Base-by-base conservation (phyloP, 192 early-diverging fungal genomes). In the Mortierella hygrophila region DNA sequence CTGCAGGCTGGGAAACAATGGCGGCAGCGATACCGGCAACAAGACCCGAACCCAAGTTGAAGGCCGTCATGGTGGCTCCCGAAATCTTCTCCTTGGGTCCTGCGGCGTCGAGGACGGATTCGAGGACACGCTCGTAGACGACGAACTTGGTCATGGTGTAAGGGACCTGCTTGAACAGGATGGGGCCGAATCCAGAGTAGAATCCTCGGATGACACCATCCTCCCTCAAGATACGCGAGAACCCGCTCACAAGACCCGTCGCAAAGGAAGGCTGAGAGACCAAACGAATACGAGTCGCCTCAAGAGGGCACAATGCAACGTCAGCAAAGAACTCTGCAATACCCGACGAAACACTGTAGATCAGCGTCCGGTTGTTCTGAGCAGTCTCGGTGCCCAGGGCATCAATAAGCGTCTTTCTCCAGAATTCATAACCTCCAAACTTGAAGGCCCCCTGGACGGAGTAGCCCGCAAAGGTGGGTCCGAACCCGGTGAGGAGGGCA, bases 91-190 rank as follows among this genome's bases (percentile, higher is more conserved):
- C 86, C 47, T 90, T 88, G 70, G 90, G 81, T 18, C 80, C 91
- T 70, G 70, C 91, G 29, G 26, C 63, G 21, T 35, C 82, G 57
- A 88, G 91, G 89, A 89, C 93, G 88, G 35, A 68, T 63, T 88
- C 91, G 0, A 88, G 75, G 70, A 89, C 87, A 55, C 70, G 81
- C 72, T 92, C 95, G 70, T 92, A 92, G 72, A 94, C 93, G 68
- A 90, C 92, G 81, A 96, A 96, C 90, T 96, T 96, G 87, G 95
- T 91, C 92, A 96, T 94, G 41, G 95, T 96, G 88, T 96, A 96
- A 40, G 95, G 95, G 77, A 96, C 89, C 85, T 96, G 95, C 90
- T 83, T 95, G 89, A 94, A 92, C 63, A 94, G 87, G 76, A 95
- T 93, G 69, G 95, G 95, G 40, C 93, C 95, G 83, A 96, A 95